Percentiles rank a stretch among this genome's conserved stretches.
Conservation (phyloP, 331 rosid species). For the Malus hybrid region DNA sequence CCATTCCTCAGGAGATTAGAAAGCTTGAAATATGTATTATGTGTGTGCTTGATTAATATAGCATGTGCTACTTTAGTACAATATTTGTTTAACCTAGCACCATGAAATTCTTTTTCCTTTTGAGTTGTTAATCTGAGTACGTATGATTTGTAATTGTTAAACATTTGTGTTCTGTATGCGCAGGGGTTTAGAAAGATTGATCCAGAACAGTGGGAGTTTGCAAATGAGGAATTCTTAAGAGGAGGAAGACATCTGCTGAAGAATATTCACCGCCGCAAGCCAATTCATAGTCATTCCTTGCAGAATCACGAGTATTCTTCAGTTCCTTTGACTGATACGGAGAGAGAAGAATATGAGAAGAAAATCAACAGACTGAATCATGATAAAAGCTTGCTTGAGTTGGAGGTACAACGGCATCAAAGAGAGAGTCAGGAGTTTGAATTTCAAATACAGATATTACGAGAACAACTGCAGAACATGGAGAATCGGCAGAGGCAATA, state of each 20-base stretch:
- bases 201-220: slow-evolving; percentile 49
- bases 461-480: slow-evolving; percentile 18
- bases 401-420: slow-evolving; percentile 21
- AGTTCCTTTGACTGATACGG: slow-evolving; percentile 26
- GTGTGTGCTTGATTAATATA: not conserved
- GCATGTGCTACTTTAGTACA: not conserved
- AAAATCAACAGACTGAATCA: slow-evolving; percentile 23
- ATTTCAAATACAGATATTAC: slow-evolving; percentile 11
- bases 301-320: slow-evolving; percentile 11
- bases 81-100: not conserved
- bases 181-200: slow-evolving; percentile 50
- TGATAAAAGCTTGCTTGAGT: slow-evolving; percentile 21
- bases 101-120: not conserved
- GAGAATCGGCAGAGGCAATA: slow-evolving; percentile 26
- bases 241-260: slow-evolving; percentile 39
- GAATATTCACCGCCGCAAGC: slow-evolving; percentile 39
- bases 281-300: slow-evolving; percentile 40
- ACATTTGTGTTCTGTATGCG: not conserved
- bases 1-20: not conserved
- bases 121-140: not conserved
- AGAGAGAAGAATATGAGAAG: slow-evolving; percentile 23
- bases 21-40: not conserved
- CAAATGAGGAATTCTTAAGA: slow-evolving; percentile 42
- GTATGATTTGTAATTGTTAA: not conserved
- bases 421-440: slow-evolving; percentile 24